Evolutionary conservation across 306 rosid species (phyloP).

Genomic region (Sindora glabra): DNA sequence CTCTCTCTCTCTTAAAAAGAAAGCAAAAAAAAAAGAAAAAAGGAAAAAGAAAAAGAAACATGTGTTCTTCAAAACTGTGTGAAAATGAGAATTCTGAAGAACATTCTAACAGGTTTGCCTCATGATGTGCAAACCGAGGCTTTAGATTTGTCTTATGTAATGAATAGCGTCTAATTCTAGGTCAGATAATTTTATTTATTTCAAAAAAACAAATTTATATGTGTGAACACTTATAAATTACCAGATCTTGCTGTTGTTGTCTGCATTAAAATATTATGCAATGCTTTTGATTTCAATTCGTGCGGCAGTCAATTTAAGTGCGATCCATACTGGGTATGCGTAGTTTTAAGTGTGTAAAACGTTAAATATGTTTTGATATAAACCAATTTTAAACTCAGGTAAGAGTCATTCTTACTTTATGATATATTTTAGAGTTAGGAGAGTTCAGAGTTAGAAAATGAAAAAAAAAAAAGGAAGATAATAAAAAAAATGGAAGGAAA

Average conservation of each 20-base stretch:
- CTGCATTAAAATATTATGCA: no score
- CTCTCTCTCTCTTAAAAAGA: no score
- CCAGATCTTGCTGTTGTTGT: neutral
- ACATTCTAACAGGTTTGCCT: neutral
- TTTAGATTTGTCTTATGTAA: slow-evolving; percentile 21
- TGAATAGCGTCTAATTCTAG: slow-evolving; percentile 19
- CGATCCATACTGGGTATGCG: neutral
- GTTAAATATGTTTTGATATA: no score
- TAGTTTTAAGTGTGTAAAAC: no score
- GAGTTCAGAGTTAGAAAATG: no score
- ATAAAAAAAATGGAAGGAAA: no score
- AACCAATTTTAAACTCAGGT: no score
- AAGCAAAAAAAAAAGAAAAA: no score
- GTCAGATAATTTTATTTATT: slow-evolving; percentile 2
- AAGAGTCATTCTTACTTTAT: no score
- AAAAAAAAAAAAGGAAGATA: no score
- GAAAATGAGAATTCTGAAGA: neutral
- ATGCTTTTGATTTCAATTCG: slow-evolving; percentile 3
- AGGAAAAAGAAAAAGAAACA: no score
- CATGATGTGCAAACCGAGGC: slow-evolving; percentile 24
- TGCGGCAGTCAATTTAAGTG: neutral
- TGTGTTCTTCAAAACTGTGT: neutral
- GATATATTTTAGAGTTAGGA: no score
- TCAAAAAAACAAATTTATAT: neutral
- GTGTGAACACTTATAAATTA: neutral